Percentiles rank a stretch among this genome's conserved stretches.
Conservation (phyloP, 345 rosid genomes). For the Boechera retrofracta region DNA sequence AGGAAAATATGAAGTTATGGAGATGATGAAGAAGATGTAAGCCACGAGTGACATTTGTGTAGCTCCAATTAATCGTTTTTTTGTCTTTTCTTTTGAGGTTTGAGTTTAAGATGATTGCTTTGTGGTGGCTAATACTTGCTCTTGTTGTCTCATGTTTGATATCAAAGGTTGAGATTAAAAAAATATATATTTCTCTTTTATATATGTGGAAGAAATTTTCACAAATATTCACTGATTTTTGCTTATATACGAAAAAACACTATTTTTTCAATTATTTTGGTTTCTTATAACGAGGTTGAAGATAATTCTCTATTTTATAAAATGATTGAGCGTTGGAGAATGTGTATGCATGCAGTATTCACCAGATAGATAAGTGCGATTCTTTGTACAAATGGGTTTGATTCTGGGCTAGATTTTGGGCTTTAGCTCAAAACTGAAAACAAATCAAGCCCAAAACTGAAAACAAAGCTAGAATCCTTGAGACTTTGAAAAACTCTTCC, state of each 20-base stretch:
- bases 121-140: conserved; percentile 42
- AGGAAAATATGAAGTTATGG: not conserved
- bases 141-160: conserved; percentile 30
- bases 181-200: not conserved
- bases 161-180: conserved; percentile 4
- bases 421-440: conserved; percentile 9
- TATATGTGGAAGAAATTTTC: conserved; percentile 39
- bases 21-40: conserved; percentile 31
- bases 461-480: not conserved
- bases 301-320: conserved; percentile 15
- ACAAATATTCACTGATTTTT: not conserved
- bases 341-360: not conserved
- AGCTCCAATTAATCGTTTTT: not conserved
- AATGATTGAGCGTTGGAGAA: conserved; percentile 31
- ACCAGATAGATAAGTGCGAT: not conserved
- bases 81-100: conserved; percentile 35
- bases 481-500: not conserved
- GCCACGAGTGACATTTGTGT: conserved; percentile 29
- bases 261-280: conserved; percentile 5
- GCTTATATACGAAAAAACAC: not conserved
- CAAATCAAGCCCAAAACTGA: not conserved
- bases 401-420: not conserved
- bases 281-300: not conserved
- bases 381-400: conserved; percentile 22
- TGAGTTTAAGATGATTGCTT: conserved; percentile 39